A percentile compares a stretch with the other conserved stretches of the same genome.
Evolutionary conservation across 2,329 filamentous ascomycete genomes (phyloP).

Genomic region (Talaromyces islandicus): DNA sequence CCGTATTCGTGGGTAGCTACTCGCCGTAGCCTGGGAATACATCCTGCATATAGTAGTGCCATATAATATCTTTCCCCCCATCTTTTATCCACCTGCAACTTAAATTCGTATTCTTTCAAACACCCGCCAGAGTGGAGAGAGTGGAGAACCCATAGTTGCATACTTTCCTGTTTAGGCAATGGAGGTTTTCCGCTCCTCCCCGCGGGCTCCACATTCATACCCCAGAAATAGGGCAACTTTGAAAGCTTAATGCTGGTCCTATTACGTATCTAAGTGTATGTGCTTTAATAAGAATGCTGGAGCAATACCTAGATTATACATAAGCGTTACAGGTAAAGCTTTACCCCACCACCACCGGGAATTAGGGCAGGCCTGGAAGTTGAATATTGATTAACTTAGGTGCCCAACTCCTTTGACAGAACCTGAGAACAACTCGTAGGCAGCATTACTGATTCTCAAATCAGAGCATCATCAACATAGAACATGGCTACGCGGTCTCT

Average conservation of each 20-base stretch:
- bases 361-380: background rate
- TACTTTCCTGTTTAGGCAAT: background rate
- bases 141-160: background rate
- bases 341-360: background rate
- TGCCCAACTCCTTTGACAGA: background rate
- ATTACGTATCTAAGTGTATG: too few species aligned
- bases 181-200: background rate
- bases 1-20: background rate
- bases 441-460: background rate
- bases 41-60: background rate
- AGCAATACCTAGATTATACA: background rate
- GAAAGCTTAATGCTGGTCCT: too few species aligned
- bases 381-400: background rate
- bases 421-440: background rate
- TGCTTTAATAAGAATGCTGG: background rate
- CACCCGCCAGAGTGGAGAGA: background rate
- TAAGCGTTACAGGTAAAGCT: background rate
- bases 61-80: too few species aligned
- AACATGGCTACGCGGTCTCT: conserved; percentile 19
- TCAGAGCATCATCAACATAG: background rate
- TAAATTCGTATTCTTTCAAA: background rate
- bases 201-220: background rate
- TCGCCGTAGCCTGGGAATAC: background rate
- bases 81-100: background rate
- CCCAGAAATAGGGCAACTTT: background rate